Conservation (phyloP, 2,329 filamentous ascomycete genomes). For the Aspergillus spinulosporus region DNA sequence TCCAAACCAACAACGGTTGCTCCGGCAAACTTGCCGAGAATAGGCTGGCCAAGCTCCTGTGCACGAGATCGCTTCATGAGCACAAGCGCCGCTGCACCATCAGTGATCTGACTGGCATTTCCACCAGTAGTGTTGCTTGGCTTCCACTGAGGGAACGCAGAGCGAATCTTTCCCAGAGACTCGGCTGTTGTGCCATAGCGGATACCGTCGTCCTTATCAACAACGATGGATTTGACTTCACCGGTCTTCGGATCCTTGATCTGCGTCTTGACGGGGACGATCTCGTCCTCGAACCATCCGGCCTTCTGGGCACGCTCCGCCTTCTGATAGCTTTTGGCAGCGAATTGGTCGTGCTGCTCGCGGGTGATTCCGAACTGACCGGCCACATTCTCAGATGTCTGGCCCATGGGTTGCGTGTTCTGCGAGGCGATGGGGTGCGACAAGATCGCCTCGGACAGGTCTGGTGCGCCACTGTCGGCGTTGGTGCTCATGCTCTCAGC, state of each 20-base stretch:
- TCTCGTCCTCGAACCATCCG: slow-evolving; percentile 85
- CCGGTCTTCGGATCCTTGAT: slow-evolving; percentile 85
- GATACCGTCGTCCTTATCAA: slow-evolving; percentile 80
- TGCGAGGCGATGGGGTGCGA: slow-evolving; percentile 74
- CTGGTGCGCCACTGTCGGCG: slow-evolving; percentile 76
- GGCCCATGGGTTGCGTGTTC: slow-evolving; percentile 92
- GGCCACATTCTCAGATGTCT: slow-evolving; percentile 87
- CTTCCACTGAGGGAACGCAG: slow-evolving; percentile 73
- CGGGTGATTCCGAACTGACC: slow-evolving; percentile 71
- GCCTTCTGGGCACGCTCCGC: slow-evolving; percentile 76
- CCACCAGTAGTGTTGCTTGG: slow-evolving; percentile 88
- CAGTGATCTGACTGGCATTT: slow-evolving; percentile 88
- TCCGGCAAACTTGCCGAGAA: slow-evolving; percentile 85
- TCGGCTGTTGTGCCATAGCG: slow-evolving; percentile 79
- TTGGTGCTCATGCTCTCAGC: slow-evolving; percentile 91
- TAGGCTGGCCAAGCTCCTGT: slow-evolving; percentile 76
- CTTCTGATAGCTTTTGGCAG: slow-evolving; percentile 81
- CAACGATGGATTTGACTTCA: slow-evolving; percentile 74
- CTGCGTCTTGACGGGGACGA: slow-evolving; percentile 77
- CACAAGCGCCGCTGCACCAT: slow-evolving; percentile 86
- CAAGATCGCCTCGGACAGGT: slow-evolving; percentile 81
- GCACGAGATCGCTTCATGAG: slow-evolving; percentile 89
- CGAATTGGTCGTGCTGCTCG: slow-evolving; percentile 75
- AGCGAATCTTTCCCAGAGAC: slow-evolving; percentile 76
- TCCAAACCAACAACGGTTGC: slow-evolving; percentile 80